These are phyloP conservation scores for Ulvella scutata DNA, from an alignment of 139 green algal genomes.

Conservation along the genomic window DNA sequence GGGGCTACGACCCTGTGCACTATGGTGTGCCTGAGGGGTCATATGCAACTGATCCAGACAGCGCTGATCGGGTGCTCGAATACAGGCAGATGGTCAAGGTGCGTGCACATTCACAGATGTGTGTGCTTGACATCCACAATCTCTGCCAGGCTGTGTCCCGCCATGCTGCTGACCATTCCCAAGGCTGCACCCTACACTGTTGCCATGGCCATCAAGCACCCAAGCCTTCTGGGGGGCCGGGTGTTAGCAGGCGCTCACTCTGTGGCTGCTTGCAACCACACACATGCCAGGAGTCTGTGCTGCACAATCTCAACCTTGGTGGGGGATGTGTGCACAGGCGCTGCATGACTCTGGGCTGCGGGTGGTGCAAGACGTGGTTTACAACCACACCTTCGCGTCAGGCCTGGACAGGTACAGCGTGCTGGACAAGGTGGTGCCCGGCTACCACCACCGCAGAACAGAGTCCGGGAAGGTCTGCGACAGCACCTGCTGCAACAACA, in stretches of 20 bases:
- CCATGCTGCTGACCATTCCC: too few species aligned
- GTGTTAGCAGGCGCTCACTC: too few species aligned
- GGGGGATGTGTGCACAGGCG: constrained; percentile 10
- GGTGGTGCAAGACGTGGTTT: constrained; percentile 81
- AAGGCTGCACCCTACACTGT: too few species aligned
- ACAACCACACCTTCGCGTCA: constrained; percentile 73
- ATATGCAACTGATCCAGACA: constrained; percentile 67
- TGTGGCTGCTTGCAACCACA: background rate
- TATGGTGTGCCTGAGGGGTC: constrained; percentile 72
- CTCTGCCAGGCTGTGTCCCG: too few species aligned
- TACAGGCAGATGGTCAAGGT: constrained; percentile 60
- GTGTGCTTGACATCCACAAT: too few species aligned
- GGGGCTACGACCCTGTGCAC: constrained; percentile 73
- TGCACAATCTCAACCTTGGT: background rate
- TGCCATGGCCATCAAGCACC: too few species aligned
- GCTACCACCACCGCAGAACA: constrained; percentile 71
- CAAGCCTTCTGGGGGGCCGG: too few species aligned
- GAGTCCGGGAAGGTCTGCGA: constrained; percentile 28
- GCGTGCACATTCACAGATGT: too few species aligned
- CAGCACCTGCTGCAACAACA: constrained; percentile 79
- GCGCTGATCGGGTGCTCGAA: constrained; percentile 37
- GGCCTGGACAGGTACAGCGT: constrained; percentile 33
- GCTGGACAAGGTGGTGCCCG: constrained; percentile 81
- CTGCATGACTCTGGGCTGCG: constrained; percentile 39
- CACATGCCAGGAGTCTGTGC: background rate